Evolutionary conservation across 2,329 filamentous ascomycete genomes (phyloP).

Genomic region (Erysiphe pulchra): DNA sequence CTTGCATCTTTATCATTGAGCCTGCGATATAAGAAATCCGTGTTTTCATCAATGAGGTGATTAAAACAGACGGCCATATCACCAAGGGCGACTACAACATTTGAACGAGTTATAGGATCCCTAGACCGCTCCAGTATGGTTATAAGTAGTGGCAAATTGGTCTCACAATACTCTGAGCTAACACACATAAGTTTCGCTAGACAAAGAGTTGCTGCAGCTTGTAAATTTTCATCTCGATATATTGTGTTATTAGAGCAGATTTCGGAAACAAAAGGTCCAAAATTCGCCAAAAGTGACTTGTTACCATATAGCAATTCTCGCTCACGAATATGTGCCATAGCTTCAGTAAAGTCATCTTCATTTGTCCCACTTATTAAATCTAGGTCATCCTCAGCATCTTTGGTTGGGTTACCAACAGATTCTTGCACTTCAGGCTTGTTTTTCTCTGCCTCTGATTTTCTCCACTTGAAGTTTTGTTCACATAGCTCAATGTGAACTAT

Average conservation of each 20-base stretch:
- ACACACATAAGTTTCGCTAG: slow-evolving; percentile 98
- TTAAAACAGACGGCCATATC: slow-evolving; percentile 99
- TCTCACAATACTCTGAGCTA: slow-evolving; percentile 85
- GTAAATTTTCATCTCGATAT: slow-evolving; percentile 71
- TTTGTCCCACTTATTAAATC: slow-evolving; percentile 93
- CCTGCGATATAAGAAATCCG: slow-evolving; percentile 85
- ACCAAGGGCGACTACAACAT: slow-evolving; percentile 85
- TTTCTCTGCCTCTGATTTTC: slow-evolving; percentile 78
- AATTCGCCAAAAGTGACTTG: slow-evolving; percentile 64
- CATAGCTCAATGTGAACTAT: slow-evolving; percentile 97
- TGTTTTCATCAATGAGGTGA: slow-evolving; percentile 96
- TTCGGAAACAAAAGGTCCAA: slow-evolving; percentile 75
- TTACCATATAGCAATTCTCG: slow-evolving; percentile 63
- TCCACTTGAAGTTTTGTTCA: slow-evolving; percentile 89
- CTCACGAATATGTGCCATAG: slow-evolving; percentile 63
- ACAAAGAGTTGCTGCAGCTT: slow-evolving; percentile 80
- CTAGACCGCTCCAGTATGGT: slow-evolving; percentile 91
- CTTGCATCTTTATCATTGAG: slow-evolving; percentile 70
- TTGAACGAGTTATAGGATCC: slow-evolving; percentile 79
- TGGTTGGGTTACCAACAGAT: slow-evolving; percentile 25
- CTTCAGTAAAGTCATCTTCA: slow-evolving; percentile 78
- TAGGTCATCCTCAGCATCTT: slow-evolving; percentile 47
- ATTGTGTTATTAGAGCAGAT: slow-evolving; percentile 86
- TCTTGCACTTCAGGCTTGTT: slow-evolving; percentile 18
- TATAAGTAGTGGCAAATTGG: slow-evolving; percentile 75